Evolutionary conservation across 768 basidiomycete species (phyloP).

Genomic region (Megacollybia marginata): DNA sequence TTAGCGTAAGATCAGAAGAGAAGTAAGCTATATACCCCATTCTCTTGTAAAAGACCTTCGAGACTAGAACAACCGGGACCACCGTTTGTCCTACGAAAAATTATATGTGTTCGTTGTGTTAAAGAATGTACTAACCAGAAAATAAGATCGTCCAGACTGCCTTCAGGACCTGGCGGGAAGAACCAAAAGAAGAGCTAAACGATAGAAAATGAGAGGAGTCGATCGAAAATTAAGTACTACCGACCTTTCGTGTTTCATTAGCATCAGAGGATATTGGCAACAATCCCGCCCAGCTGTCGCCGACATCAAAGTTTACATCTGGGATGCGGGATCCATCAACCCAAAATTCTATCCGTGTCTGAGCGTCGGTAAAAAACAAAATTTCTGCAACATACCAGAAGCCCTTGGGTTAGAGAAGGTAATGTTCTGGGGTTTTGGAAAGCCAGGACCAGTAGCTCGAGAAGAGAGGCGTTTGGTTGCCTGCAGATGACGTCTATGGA

Average conservation of each 20-base stretch:
- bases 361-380: background rate
- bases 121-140: conserved; percentile 39
- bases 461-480: conserved; percentile 19
- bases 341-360: background rate
- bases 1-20: background rate
- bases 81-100: background rate
- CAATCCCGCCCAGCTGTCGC: conserved; percentile 70
- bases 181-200: conserved; percentile 76
- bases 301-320: conserved; percentile 64
- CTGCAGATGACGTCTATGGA: conserved; percentile 21
- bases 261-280: conserved; percentile 55
- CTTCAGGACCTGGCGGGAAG: conserved; percentile 71
- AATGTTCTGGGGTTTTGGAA: conserved; percentile 44
- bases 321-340: conserved; percentile 63
- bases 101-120: background rate
- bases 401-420: conserved; percentile 65
- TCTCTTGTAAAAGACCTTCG: background rate
- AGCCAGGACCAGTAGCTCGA: background rate
- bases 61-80: background rate
- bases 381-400: conserved; percentile 33
- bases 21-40: background rate
- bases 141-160: conserved; percentile 64
- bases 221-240: background rate
- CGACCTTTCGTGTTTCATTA: conserved; percentile 63
- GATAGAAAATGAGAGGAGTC: background rate